Evolutionary conservation across 2,329 filamentous ascomycete genomes (phyloP).

Genomic region (Lecanosticta acicola): DNA sequence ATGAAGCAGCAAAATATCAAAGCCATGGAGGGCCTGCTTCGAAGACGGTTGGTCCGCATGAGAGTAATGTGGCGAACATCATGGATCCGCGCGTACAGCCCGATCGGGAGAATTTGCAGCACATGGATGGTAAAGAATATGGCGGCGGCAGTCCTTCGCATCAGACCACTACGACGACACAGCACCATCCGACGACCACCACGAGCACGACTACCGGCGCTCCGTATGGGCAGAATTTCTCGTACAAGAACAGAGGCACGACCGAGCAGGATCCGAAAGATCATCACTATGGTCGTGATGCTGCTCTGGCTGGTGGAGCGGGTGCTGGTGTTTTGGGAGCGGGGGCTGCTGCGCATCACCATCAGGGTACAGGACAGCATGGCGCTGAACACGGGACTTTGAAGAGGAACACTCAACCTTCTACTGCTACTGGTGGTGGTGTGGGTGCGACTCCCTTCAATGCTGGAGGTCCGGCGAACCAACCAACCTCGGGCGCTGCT

Average conservation of each 20-base stretch:
- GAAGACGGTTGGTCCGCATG: not conserved
- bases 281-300: constrained; percentile 6
- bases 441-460: no score
- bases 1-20: not conserved
- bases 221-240: constrained; percentile 4
- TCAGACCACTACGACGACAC: not conserved
- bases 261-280: no score
- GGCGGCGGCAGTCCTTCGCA: not conserved
- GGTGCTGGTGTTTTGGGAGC: constrained; percentile 2
- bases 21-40: not conserved
- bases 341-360: not conserved
- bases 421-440: not conserved
- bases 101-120: not conserved
- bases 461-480: no score
- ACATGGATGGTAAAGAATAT: not conserved
- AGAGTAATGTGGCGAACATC: not conserved
- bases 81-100: constrained; percentile 1
- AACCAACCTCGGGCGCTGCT: not conserved
- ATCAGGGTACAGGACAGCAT: not conserved
- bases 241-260: constrained; percentile 6
- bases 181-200: not conserved
- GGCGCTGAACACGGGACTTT: not conserved
- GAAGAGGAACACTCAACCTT: not conserved
- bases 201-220: not conserved
- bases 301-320: constrained; percentile 3